Percentiles rank a stretch among this genome's conserved stretches.
Conservation (phyloP, 345 rosid genomes). For the sweet orange (Citrus sinensis) region DVS_A1.0 CM039161.1:22978501-22979000, state of each 20-base stretch:
- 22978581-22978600: not conserved
- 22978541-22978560: no score
- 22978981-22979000: not conserved
- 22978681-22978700: no score
- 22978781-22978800: not conserved
- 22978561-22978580: no score
- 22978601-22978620: not conserved
- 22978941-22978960: not conserved
- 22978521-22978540: no score
- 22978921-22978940: not conserved
- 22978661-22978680: not conserved
- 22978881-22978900: not conserved
- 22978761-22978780: slow-evolving; percentile 14
- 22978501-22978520: no score
- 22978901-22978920: slow-evolving; percentile 7
- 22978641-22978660: not conserved
- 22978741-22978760: slow-evolving; percentile 8
- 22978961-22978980: not conserved
- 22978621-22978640: not conserved
- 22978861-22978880: no score
- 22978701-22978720: not conserved
- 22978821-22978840: not conserved
- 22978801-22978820: not conserved
- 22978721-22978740: slow-evolving; percentile 1
- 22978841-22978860: not conserved